phyloP scores from a whole-genome alignment of 805 yeast species.

The fission yeast (Schizosaccharomyces pombe) region DNA sequence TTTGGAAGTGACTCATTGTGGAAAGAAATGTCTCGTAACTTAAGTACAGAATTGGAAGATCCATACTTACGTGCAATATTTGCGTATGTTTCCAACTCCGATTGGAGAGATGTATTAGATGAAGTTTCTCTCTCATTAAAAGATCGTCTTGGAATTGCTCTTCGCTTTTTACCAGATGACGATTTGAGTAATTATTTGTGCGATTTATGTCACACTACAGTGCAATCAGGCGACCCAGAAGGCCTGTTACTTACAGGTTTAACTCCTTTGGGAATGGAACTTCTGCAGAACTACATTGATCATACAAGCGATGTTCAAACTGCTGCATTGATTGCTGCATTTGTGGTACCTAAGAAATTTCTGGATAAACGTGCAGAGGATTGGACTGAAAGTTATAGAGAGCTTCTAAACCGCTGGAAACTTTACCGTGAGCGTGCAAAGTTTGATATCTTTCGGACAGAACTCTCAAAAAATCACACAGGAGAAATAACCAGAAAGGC shows the following conservation, averaged over 20 bases:
- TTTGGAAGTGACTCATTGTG: conserved; percentile 42
- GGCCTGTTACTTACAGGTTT: conserved; percentile 83
- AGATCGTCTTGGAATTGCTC: conserved; percentile 76
- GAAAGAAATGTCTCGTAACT: conserved; percentile 75
- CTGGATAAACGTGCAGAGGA: conserved; percentile 44
- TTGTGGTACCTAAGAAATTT: conserved; percentile 68
- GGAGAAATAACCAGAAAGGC: conserved; percentile 28
- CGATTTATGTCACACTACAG: conserved; percentile 45
- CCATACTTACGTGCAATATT: conserved; percentile 81
- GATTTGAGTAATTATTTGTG: conserved; percentile 49
- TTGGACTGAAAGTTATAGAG: conserved; percentile 57
- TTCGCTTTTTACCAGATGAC: conserved; percentile 58
- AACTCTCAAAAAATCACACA: conserved; percentile 29
- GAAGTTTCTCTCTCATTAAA: conserved; percentile 70
- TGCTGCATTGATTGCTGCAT: conserved; percentile 58
- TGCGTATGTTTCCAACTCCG: conserved; percentile 80
- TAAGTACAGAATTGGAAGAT: conserved; percentile 70
- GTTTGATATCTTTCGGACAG: conserved; percentile 59
- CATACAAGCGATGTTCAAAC: conserved; percentile 80
- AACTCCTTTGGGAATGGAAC: conserved; percentile 58
- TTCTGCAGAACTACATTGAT: conserved; percentile 69
- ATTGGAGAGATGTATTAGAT: conserved; percentile 89
- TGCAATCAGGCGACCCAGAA: conserved; percentile 62
- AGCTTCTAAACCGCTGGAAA: conserved; percentile 55
- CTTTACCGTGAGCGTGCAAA: conserved; percentile 56